Percentiles rank a stretch among this genome's conserved stretches.
Conservation (phyloP, 2,329 filamentous ascomycete genomes). For the Rhinocladiella similis region DNA sequence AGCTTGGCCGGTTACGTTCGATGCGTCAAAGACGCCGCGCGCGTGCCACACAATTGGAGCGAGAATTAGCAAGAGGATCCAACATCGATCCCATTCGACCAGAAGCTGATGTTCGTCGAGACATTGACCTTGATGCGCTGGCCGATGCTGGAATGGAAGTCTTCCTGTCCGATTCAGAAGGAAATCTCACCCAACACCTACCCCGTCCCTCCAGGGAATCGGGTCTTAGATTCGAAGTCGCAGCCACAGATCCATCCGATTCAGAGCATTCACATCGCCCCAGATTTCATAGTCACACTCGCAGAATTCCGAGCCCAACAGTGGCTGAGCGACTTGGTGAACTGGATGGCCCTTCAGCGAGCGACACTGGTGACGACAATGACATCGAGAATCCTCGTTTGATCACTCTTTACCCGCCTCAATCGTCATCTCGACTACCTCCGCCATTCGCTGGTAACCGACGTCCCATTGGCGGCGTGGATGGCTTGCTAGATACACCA, state of each 20-base stretch:
- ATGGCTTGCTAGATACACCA: conserved; percentile 17
- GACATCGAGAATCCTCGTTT: conserved; percentile 10
- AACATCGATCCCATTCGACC: neutral
- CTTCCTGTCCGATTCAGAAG: conserved; percentile 3
- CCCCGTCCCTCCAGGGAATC: conserved; percentile 40
- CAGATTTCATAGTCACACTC: neutral
- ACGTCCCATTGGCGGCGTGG: conserved; percentile 3
- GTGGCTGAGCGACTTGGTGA: neutral
- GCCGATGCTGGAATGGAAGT: conserved; percentile 7
- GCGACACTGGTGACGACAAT: conserved; percentile 11
- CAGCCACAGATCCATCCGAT: conserved; percentile 14
- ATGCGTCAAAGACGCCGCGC: conserved; percentile 14
- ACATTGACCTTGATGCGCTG: conserved; percentile 7
- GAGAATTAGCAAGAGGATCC: neutral
- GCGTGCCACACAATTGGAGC: conserved; percentile 7
- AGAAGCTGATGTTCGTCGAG: conserved; percentile 2
- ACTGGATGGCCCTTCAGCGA: neutral
- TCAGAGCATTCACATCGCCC: conserved; percentile 10
- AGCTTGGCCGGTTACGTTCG: conserved; percentile 19
- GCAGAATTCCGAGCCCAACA: neutral
- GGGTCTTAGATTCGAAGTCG: conserved; percentile 34
- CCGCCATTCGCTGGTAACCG: conserved; percentile 1
- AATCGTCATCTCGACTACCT: conserved; percentile 17
- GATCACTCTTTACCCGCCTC: conserved; percentile 47
- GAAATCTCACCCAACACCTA: conserved; percentile 26